phyloP scores from a whole-genome alignment of 495 filamentous ascomycete species.

The Neurospora sp. region DNA sequence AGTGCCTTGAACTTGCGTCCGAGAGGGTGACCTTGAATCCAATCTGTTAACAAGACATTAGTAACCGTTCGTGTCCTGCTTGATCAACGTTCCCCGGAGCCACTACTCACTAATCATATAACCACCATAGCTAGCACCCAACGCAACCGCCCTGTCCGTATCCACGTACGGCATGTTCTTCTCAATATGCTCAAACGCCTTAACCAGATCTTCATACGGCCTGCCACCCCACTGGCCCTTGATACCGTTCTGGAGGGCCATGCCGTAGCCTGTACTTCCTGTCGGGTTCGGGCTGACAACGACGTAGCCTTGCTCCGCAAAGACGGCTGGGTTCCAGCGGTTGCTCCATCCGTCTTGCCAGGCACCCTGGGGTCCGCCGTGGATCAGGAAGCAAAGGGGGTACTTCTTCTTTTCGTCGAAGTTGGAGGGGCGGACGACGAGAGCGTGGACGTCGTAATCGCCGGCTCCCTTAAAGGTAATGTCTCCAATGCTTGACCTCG shows the following conservation, averaged over 20 bases:
- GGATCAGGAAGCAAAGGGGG: slow-evolving; percentile 73
- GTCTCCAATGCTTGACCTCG: slow-evolving; percentile 49
- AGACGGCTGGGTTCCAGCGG: slow-evolving; percentile 84
- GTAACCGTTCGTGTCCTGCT: not conserved
- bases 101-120: slow-evolving; percentile 63
- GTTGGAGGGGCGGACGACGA: slow-evolving; percentile 69
- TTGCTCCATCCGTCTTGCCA: slow-evolving; percentile 82
- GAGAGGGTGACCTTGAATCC: slow-evolving; percentile 59
- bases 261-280: slow-evolving; percentile 78
- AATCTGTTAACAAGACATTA: slow-evolving; percentile 34
- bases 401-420: slow-evolving; percentile 68
- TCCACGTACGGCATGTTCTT: slow-evolving; percentile 67
- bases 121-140: slow-evolving; percentile 81
- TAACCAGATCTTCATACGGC: slow-evolving; percentile 74
- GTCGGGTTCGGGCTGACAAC: slow-evolving; percentile 85
- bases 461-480: slow-evolving; percentile 54
- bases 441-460: slow-evolving; percentile 59
- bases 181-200: slow-evolving; percentile 67
- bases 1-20: slow-evolving; percentile 80
- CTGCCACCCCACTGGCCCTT: slow-evolving; percentile 65
- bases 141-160: slow-evolving; percentile 62
- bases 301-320: slow-evolving; percentile 86
- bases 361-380: slow-evolving; percentile 80
- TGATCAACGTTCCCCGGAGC: not conserved
- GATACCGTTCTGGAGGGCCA: slow-evolving; percentile 69